phyloP scores from a whole-genome alignment of 2,329 filamentous ascomycete genomes.

The Ophiostoma piceae region DNA sequence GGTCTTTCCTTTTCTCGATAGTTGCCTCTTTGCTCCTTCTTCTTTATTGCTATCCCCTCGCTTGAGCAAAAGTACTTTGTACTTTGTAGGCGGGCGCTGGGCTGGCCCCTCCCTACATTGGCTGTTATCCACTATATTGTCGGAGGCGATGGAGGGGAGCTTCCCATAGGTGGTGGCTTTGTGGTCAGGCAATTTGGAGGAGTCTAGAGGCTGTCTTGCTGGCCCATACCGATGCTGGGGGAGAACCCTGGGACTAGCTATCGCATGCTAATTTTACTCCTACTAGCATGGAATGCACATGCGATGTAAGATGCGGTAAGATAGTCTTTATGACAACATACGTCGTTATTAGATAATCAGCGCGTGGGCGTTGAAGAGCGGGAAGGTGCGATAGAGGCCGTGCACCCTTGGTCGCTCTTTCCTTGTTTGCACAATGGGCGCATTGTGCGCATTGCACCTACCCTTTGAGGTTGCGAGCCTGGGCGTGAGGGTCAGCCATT shows the following conservation, averaged over 20 bases:
- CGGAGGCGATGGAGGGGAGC: not conserved
- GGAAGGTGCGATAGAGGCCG: not conserved
- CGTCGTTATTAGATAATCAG: constrained; percentile 3
- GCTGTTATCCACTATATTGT: not conserved
- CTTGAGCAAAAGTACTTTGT: not conserved
- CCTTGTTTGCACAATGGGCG: not conserved
- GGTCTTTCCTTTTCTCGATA: not conserved
- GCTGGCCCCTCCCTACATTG: constrained; percentile 2
- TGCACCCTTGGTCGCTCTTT: not conserved
- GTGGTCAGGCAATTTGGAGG: not conserved
- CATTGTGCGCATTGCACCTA: not conserved
- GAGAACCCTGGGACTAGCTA: not conserved
- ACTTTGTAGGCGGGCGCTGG: not conserved
- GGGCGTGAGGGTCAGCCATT: not conserved
- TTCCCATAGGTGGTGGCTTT: not conserved
- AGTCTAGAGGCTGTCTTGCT: not conserved
- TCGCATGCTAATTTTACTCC: not conserved
- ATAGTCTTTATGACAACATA: not conserved
- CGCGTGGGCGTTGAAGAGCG: not conserved
- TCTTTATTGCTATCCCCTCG: not conserved
- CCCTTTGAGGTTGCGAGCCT: not conserved
- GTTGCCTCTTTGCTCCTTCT: not conserved
- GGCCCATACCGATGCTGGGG: not conserved
- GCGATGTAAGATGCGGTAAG: too few species aligned
- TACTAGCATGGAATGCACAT: not conserved